These are phyloP conservation scores for Lactarius hatsudake DNA, from an alignment of 768 basidiomycete species.

Conservation along the genomic window DNA sequence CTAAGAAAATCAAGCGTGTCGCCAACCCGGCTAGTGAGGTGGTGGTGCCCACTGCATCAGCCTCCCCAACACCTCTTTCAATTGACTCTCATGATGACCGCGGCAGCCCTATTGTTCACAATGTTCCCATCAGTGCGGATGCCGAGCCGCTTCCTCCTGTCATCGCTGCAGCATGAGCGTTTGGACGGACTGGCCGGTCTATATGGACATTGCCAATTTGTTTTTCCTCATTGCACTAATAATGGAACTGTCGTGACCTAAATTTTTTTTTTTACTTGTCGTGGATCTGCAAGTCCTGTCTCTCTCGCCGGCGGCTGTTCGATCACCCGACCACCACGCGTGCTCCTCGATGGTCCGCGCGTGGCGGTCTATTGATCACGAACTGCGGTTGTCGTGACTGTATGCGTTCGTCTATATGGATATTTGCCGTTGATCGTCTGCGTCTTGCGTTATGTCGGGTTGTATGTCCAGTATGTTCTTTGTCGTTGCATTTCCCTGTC, in stretches of 20 bases:
- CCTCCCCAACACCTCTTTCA: not conserved
- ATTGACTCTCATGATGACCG: conserved; percentile 18
- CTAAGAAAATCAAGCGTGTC: conserved; percentile 37
- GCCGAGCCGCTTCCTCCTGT: conserved; percentile 25
- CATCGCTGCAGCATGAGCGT: conserved; percentile 24
- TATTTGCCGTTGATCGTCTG: not conserved
- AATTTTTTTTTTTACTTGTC: not conserved
- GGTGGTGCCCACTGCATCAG: not conserved
- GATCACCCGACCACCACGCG: conserved; percentile 20
- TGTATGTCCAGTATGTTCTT: not conserved
- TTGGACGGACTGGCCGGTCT: not conserved
- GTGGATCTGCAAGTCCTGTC: not conserved
- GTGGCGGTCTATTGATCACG: conserved; percentile 23
- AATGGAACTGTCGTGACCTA: conserved; percentile 4
- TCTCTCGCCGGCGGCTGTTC: not conserved
- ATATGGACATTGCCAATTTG: not conserved
- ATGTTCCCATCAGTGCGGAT: not conserved
- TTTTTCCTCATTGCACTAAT: not conserved
- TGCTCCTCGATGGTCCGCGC: conserved; percentile 16
- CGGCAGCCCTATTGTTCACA: conserved; percentile 20
- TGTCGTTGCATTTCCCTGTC: not conserved
- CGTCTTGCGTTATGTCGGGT: not conserved
- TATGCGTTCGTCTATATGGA: not conserved
- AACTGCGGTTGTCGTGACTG: conserved; percentile 13
- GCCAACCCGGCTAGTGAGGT: conserved; percentile 1